Evolutionary conservation across 495 filamentous ascomycete species (phyloP), one percentile per base, ranked within the genome.

Genomic region (Ascodesmis nigricans): DNA sequence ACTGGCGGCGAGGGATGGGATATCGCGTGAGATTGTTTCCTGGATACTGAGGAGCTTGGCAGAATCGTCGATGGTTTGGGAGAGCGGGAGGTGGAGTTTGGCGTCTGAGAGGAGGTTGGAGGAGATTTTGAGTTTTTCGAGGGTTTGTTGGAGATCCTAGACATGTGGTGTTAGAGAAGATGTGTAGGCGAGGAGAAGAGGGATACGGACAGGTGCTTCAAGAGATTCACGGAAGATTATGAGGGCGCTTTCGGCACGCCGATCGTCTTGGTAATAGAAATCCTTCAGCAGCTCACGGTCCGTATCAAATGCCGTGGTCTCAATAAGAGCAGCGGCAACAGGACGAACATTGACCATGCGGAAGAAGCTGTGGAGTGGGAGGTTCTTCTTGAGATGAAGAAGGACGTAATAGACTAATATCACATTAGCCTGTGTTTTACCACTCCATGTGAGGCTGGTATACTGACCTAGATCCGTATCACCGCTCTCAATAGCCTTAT

Each of bases 231-330:
- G 63, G 27, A 95, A 52, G 28, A 95, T 75, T 4, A 93, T 69
- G 39, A 81, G 75, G 1, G 87, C 73, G 11, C 87, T 82, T 40
- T 97, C 90, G 15, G 80, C 58, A 0, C 81, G 75, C 4, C 83
- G 75, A 54, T 97, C 87, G 46, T 95, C 90, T 58, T 95, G 87
- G 48, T 97, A 95, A 57, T 84, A 97, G 16, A 97, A 63, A 52
- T 95, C 87, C 49, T 93, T 95, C 7, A 93, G 67, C 6, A 97
- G 53, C 13, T 90, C 75, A 2, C 62, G 64, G 46, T 93, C 87
- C 31, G 79, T 71, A 15, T 64, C 65, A 29, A 61, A 59, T 1
- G 87, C 84, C 0, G 71, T 73, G 1, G 80, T 68, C 50, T 95
- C 87, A 20, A 97, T 77, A 10, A 97, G 64, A 0, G 87, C 79